A percentile compares a stretch with the other conserved stretches of the same genome.
Evolutionary conservation across 2,329 filamentous ascomycete genomes (phyloP).

Genomic region (Fusarium miscanthi): DNA sequence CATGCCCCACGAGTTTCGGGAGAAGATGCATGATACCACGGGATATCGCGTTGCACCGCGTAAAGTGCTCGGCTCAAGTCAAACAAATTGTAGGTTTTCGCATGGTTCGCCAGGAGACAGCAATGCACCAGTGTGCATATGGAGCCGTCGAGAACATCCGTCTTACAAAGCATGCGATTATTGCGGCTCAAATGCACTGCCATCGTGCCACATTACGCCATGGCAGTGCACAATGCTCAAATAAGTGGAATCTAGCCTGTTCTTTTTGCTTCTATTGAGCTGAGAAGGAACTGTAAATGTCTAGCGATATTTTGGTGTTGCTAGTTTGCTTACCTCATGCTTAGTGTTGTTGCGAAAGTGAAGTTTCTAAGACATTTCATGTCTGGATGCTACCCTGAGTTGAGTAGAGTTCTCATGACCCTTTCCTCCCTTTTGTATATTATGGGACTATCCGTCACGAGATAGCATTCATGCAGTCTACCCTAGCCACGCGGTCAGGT

Average conservation of each 20-base stretch:
- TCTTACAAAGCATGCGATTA: slow-evolving; percentile 17
- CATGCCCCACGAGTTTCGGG: slow-evolving; percentile 17
- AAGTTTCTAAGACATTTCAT: slow-evolving; percentile 19
- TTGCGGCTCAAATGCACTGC: slow-evolving; percentile 19
- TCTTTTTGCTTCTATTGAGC: background rate
- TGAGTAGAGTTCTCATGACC: slow-evolving; percentile 9
- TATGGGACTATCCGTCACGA: slow-evolving; percentile 11
- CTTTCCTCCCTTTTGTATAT: background rate
- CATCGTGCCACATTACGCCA: slow-evolving; percentile 22
- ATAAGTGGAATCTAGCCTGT: background rate
- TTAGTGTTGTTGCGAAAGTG: background rate
- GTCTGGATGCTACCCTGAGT: slow-evolving; percentile 16
- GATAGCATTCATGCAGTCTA: background rate
- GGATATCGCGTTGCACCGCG: slow-evolving; percentile 36
- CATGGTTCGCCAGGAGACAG: slow-evolving; percentile 19
- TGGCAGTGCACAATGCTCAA: slow-evolving; percentile 11
- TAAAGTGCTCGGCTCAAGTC: slow-evolving; percentile 2
- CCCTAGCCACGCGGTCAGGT: background rate
- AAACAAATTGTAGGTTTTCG: background rate
- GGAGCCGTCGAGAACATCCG: background rate
- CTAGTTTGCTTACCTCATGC: background rate
- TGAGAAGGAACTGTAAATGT: background rate
- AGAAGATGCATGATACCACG: slow-evolving; percentile 31
- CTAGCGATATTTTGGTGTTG: background rate
- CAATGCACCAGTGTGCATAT: slow-evolving; percentile 22